Evolutionary conservation across 2,329 filamentous ascomycete genomes (phyloP).

Genomic region (Aspergillus cejpii): DNA sequence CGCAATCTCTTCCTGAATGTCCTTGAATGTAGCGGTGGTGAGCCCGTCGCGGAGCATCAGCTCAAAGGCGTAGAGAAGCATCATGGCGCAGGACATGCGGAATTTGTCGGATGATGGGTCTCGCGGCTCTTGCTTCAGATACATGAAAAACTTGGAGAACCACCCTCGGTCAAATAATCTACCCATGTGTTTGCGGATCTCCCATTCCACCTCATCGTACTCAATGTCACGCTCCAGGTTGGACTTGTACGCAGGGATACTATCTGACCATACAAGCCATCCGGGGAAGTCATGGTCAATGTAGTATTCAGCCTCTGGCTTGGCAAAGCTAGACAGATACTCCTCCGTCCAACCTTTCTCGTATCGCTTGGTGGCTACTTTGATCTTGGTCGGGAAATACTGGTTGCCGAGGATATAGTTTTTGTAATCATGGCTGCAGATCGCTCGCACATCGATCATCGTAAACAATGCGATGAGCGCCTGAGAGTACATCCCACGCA

Average conservation of each 20-base stretch:
- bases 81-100: slow-evolving; percentile 76
- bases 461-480: slow-evolving; percentile 74
- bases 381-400: slow-evolving; percentile 66
- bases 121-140: slow-evolving; percentile 91
- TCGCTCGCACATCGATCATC: slow-evolving; percentile 77
- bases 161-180: slow-evolving; percentile 72
- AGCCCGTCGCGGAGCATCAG: slow-evolving; percentile 70
- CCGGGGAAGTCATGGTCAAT: slow-evolving; percentile 88
- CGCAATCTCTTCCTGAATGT: slow-evolving; percentile 73
- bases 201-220: slow-evolving; percentile 75
- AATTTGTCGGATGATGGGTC: slow-evolving; percentile 78
- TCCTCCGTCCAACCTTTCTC: slow-evolving; percentile 71
- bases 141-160: slow-evolving; percentile 82
- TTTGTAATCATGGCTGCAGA: slow-evolving; percentile 78
- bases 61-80: slow-evolving; percentile 85
- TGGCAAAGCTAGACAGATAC: slow-evolving; percentile 70
- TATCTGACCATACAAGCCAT: slow-evolving; percentile 93
- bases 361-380: slow-evolving; percentile 64
- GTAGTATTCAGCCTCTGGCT: slow-evolving; percentile 75
- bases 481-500: slow-evolving; percentile 73
- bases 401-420: slow-evolving; percentile 81
- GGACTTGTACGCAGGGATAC: slow-evolving; percentile 70
- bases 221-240: slow-evolving; percentile 59
- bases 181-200: slow-evolving; percentile 71
- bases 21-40: slow-evolving; percentile 72